Conservation (phyloP, 768 basidiomycete genomes). For the Phaeotremella fagi region DNA sequence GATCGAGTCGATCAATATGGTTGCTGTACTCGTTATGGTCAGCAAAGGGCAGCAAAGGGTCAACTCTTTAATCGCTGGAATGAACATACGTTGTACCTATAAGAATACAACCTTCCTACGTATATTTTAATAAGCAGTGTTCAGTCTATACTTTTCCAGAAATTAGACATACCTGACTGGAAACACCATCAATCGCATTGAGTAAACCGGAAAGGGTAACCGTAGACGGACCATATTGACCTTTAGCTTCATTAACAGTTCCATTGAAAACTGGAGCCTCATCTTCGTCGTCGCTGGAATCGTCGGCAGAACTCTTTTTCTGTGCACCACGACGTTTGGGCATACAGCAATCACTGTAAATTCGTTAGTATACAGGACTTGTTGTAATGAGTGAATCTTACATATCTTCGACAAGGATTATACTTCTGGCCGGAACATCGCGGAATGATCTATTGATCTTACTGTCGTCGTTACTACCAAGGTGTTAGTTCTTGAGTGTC, state of each 20-base stretch:
- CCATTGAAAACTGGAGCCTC: background rate
- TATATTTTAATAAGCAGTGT: slow-evolving; percentile 53
- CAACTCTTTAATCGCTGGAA: background rate
- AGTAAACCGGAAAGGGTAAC: slow-evolving; percentile 23
- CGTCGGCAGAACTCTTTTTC: background rate
- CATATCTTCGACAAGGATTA: slow-evolving; percentile 82
- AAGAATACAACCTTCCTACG: slow-evolving; percentile 75
- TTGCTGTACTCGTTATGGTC: slow-evolving; percentile 56
- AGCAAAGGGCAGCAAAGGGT: too few relatives aligned
- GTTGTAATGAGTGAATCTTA: background rate
- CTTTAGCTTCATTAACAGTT: background rate
- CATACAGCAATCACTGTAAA: slow-evolving; percentile 5
- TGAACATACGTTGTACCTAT: slow-evolving; percentile 65
- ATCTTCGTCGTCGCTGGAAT: background rate
- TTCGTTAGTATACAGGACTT: background rate
- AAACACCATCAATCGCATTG: background rate
- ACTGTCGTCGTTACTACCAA: slow-evolving; percentile 55
- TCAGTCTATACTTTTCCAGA: slow-evolving; percentile 56
- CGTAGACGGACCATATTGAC: background rate
- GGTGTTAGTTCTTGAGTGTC: background rate
- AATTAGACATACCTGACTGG: slow-evolving; percentile 54
- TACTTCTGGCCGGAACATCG: slow-evolving; percentile 74
- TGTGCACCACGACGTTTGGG: background rate
- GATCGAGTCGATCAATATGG: slow-evolving; percentile 78
- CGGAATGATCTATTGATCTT: slow-evolving; percentile 80